Conservation (phyloP, 345 rosid species). For the Barbarea vulgaris region DNA sequence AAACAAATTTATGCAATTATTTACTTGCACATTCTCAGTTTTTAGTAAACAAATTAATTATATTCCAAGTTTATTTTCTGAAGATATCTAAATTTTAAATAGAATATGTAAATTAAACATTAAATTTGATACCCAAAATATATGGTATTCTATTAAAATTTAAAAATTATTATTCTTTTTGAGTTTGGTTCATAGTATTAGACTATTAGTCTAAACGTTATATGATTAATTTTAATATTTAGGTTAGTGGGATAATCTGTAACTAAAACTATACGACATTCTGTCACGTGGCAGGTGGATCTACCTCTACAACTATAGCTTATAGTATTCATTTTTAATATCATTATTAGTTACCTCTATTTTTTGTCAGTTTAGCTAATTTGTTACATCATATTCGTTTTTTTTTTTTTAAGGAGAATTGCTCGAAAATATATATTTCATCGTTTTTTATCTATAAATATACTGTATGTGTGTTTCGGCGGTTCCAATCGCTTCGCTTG, state of each 20-base stretch:
- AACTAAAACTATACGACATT: constrained; percentile 30
- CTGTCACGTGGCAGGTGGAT: constrained; percentile 42
- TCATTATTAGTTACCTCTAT: neutral
- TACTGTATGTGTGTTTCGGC: neutral
- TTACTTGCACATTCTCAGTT: neutral
- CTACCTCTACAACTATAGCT: constrained; percentile 10
- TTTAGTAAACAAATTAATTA: neutral
- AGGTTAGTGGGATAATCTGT: constrained; percentile 31
- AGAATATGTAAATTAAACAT: neutral
- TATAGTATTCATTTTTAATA: neutral
- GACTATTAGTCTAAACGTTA: neutral
- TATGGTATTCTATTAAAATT: neutral
- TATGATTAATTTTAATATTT: neutral
- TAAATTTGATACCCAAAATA: neutral
- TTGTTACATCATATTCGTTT: too few relatives aligned
- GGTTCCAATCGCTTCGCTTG: neutral
- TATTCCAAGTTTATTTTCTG: neutral
- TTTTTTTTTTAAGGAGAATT: neutral
- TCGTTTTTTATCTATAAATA: neutral
- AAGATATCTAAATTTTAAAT: neutral
- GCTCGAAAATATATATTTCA: neutral
- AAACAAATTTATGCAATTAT: neutral
- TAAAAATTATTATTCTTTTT: neutral
- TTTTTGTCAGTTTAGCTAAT: constrained; percentile 1
- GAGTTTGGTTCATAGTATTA: neutral